Base-by-base conservation (phyloP, 805 yeast species). In the Kazachstania africana region DNA sequence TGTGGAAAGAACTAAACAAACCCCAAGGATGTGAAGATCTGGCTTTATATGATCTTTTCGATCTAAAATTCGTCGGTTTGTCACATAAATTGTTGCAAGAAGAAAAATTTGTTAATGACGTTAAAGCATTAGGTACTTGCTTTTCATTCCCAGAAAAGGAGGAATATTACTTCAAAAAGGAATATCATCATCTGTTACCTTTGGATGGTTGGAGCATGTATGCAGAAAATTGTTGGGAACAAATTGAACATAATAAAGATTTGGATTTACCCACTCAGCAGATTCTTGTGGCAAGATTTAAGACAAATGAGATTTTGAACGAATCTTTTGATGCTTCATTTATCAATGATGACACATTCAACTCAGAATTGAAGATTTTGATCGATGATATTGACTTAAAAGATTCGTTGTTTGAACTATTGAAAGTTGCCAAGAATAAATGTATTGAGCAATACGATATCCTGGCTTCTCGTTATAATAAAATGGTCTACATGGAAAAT, bases 191-290 rank as follows among this genome's bases (percentile, higher is more conserved):
- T 43, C 66, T 69, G 29, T 74, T 91, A 34, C 98, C 98, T 8
- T 66, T 88, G 32, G 98, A 91, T 57, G 97, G 96, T 16, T 91
- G 98, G 97, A 70, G 88, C 4, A 58, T 85, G 53, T 91, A 91
- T 47, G 85, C 95, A 1, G 78, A 75, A 33, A 80, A 77, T 48
- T 77, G 94, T 42, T 91, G 98, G 98, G 77, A 81, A 31, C 95
- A 84, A 56, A 91, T 91, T 46, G 94, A 84, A 53, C 66, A 69
- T 38, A 91, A 91, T 59, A 87, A 84, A 57, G 98, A 91, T 53
- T 69, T 91, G 40, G 98, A 91, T 58, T 66, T 91, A 42, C 98
- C 98, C 17, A 87, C 97, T 2, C 98, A 91, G 51, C 98, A 91
- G 55, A 81, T 83, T 20, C 64, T 91, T 37, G 97, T 91, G 16